These are phyloP conservation scores for Pichia sp. DNA, from an alignment of 1,139 yeast species.

Conservation along the genomic window DNA sequence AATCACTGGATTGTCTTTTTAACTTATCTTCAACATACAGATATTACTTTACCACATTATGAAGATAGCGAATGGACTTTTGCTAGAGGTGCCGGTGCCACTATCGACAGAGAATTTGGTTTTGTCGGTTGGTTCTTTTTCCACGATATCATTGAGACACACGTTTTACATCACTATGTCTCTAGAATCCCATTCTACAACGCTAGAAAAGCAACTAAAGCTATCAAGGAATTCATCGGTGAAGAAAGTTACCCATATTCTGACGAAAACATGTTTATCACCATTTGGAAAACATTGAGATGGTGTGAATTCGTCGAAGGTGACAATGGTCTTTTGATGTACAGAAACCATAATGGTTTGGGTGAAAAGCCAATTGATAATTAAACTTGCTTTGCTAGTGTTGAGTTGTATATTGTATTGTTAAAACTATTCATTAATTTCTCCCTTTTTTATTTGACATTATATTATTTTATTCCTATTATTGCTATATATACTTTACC, in stretches of 20 bases:
- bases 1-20: conserved; percentile 89
- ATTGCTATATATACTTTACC: no score
- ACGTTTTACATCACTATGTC: conserved; percentile 78
- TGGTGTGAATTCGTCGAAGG: conserved; percentile 81
- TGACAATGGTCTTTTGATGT: conserved; percentile 70
- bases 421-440: no score
- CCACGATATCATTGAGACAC: conserved; percentile 89
- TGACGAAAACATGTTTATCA: conserved; percentile 64
- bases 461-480: no score
- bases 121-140: conserved; percentile 72
- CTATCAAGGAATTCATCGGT: conserved; percentile 78
- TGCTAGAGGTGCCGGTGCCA: conserved; percentile 85
- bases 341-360: conserved; percentile 56
- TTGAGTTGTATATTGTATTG: no score
- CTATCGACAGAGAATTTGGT: conserved; percentile 79
- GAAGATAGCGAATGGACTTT: conserved; percentile 70
- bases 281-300: conserved; percentile 66
- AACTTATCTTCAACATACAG: conserved; percentile 80
- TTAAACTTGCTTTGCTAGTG: neutral
- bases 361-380: conserved; percentile 29
- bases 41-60: conserved; percentile 75
- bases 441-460: no score
- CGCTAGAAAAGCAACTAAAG: conserved; percentile 73
- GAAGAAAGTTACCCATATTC: conserved; percentile 53
- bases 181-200: conserved; percentile 83